These are phyloP conservation scores for Rickenella mellea DNA, from an alignment of 768 basidiomycete genomes.

Conservation along the genomic window DNA sequence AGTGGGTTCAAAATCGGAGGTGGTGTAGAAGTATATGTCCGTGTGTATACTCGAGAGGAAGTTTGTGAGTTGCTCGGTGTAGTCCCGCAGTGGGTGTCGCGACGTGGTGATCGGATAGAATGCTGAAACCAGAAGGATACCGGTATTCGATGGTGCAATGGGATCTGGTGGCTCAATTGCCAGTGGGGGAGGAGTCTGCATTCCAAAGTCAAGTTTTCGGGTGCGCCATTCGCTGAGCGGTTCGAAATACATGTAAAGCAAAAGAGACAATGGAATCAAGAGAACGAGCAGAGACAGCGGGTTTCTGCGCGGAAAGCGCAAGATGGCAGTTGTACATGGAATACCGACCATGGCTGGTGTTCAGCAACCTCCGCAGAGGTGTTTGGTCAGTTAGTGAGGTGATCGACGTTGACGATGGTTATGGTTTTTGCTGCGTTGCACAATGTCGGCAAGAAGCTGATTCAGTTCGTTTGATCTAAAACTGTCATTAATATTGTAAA, in stretches of 20 bases:
- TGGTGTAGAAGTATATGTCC: conserved; percentile 46
- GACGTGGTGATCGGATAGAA: conserved; percentile 42
- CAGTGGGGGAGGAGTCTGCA: not conserved
- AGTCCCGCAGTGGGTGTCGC: conserved; percentile 38
- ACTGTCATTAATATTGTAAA: too few relatives aligned
- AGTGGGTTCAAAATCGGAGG: conserved; percentile 26
- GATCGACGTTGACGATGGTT: too few relatives aligned
- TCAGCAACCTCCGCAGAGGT: too few relatives aligned
- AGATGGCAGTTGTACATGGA: not conserved
- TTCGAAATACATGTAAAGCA: conserved; percentile 1
- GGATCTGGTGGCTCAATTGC: not conserved
- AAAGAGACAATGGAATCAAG: conserved; percentile 1
- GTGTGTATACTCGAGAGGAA: conserved; percentile 36
- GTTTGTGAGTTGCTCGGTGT: conserved; percentile 31
- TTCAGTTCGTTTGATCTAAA: too few relatives aligned
- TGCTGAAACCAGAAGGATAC: conserved; percentile 44
- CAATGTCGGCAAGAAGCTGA: too few relatives aligned
- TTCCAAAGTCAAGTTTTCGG: not conserved
- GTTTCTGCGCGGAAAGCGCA: conserved; percentile 3
- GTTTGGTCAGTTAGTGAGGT: too few relatives aligned
- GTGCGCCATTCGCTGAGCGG: not conserved
- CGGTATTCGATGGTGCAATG: not conserved
- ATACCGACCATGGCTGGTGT: not conserved
- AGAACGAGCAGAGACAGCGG: conserved; percentile 1
- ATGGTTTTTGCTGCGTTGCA: too few relatives aligned